Base-by-base conservation (phyloP, 257 asterid genomes). In the Penstemon eatonii region DNA sequence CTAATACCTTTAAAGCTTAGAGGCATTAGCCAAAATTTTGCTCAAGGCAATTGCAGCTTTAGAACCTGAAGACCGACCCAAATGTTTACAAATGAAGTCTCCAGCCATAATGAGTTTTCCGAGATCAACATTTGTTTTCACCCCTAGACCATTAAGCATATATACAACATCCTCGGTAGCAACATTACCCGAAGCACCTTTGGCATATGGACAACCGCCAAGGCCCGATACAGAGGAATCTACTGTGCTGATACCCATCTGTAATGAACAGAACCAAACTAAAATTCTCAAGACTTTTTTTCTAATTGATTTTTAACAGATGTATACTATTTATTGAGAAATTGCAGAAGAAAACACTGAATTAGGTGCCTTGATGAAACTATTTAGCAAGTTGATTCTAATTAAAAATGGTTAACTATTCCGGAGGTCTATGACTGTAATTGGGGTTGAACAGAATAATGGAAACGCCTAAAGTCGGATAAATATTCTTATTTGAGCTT, bases 141-240 rank as follows among this genome's bases (percentile, higher is more conserved):
- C 88, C 43, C 97, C 97, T 58, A 93, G 57, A 38, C 97, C 99
- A 65, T 88, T 78, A 7, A 90, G 95, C 99, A 93, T 88, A 61
- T 90, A 93, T 19, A 93, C 86, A 9, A 93, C 99, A 61, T 93
- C 99, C 84, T 93, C 99, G 0, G 97, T 93, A 13, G 97, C 99
- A 52, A 90, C 99, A 72, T 93, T 93, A 55, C 99, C 96, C 0
- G 96, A 72, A 66, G 99, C 99, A 62, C 99, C 99, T 84, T 90
- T 90, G 41, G 99, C 99, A 66, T 90, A 93, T 1, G 99, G 99
- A 66, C 97, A 93, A 66, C 96, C 97, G 5, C 98, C 98, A 8
- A 93, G 93, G 60, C 98, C 98, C 7, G 97, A 83, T 68, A 90
- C 79, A 65, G 98, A 86, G 3, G 97, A 88, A 78, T 90, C 99